Conservation (phyloP, 2,329 filamentous ascomycete species). For the Fusarium sp. region DNA sequence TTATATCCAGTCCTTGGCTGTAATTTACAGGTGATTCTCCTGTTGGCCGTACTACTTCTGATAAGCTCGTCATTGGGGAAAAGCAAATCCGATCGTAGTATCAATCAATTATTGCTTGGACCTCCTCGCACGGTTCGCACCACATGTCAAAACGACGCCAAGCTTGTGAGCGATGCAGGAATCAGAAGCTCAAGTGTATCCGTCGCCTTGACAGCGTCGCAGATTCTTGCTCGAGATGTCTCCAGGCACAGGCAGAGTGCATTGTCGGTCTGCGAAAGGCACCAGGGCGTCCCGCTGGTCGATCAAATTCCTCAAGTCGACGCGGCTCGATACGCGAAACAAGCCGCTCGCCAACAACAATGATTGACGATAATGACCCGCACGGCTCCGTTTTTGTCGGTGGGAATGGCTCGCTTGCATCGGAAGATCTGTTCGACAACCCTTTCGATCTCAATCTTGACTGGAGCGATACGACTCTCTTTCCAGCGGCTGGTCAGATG, state of each 20-base stretch:
- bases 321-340: neutral
- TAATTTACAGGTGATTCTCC: too few species aligned
- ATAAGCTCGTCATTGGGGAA: too few species aligned
- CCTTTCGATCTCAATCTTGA: neutral
- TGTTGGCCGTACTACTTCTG: too few species aligned
- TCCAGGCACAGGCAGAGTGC: neutral
- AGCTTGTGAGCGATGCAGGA: constrained; percentile 1
- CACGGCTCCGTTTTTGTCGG: neutral
- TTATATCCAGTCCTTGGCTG: too few species aligned
- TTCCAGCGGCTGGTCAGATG: too few species aligned
- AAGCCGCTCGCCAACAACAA: neutral
- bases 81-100: too few species aligned
- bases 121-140: too few species aligned
- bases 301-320: neutral
- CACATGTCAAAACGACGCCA: neutral
- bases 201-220: neutral
- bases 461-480: neutral
- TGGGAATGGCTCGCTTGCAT: neutral
- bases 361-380: neutral
- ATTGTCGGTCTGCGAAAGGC: neutral
- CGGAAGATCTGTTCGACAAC: neutral
- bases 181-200: constrained; percentile 3
- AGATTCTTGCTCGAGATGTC: neutral
- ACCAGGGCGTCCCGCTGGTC: neutral
- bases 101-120: too few species aligned